These are phyloP conservation scores for Cucurbita maxima DNA, from an alignment of 306 rosid genomes.

Conservation along the genomic window DNA sequence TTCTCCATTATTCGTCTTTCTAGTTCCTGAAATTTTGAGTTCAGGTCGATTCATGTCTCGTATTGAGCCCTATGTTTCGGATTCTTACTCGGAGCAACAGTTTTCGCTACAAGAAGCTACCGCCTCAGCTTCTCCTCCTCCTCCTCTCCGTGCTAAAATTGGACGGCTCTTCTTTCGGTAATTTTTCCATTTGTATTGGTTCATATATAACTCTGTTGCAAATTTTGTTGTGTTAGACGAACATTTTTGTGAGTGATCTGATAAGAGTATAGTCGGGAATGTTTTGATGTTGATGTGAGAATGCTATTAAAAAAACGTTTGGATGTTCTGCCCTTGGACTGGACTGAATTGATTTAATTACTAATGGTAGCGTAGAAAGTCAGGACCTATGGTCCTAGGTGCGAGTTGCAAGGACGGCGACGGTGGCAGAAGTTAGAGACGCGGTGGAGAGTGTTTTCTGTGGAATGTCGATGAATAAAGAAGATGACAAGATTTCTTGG, in stretches of 20 bases:
- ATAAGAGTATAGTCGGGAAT: no score
- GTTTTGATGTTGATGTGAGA: no score
- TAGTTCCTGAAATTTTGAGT: neutral
- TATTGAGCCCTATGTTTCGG: neutral
- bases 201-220: no score
- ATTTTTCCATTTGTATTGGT: neutral
- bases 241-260: no score
- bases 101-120: slow-evolving; percentile 18
- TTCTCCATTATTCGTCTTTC: neutral
- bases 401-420: slow-evolving; percentile 20
- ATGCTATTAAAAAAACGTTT: no score
- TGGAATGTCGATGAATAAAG: slow-evolving; percentile 6
- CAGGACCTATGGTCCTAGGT: neutral
- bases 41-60: neutral
- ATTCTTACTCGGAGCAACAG: slow-evolving; percentile 6
- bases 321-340: neutral
- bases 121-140: slow-evolving; percentile 24
- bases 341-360: neutral
- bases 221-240: no score
- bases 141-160: slow-evolving; percentile 28
- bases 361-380: no score
- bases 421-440: slow-evolving; percentile 28
- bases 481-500: slow-evolving; percentile 30
- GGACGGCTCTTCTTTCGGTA: slow-evolving; percentile 45
- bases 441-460: slow-evolving; percentile 35